Percentiles rank a stretch among this genome's conserved stretches.
phyloP scores from a whole-genome alignment of 441 rosid genomes.

The Populus trichocarpa region DNA sequence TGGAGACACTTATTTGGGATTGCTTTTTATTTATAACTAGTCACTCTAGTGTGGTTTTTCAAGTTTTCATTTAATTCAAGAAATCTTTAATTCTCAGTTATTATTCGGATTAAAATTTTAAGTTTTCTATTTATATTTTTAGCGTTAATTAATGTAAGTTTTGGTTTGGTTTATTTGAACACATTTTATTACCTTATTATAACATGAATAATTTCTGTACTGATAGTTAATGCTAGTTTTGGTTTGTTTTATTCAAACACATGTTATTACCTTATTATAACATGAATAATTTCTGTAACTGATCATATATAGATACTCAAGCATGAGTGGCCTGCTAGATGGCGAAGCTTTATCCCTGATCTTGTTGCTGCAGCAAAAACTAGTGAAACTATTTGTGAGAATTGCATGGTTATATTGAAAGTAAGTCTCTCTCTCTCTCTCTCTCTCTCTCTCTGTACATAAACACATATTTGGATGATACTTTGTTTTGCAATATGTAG shows the following conservation, averaged over 20 bases:
- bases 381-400: constrained; percentile 98
- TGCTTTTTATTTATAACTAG: neutral
- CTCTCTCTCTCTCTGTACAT: neutral
- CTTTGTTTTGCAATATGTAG: neutral
- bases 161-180: neutral
- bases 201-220: neutral
- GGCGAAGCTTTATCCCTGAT: constrained; percentile 99
- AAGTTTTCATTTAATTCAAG: neutral
- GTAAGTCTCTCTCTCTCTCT: constrained; percentile 34
- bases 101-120: neutral
- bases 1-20: neutral
- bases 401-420: constrained; percentile 98
- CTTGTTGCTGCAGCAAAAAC: constrained; percentile 99
- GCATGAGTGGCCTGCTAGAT: constrained; percentile 99
- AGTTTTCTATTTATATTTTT: neutral
- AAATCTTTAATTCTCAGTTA: neutral
- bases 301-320: constrained; percentile 63
- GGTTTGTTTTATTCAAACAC: too few species aligned
- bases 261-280: too few species aligned
- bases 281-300: too few species aligned
- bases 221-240: neutral
- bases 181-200: neutral
- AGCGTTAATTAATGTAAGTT: neutral
- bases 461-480: neutral
- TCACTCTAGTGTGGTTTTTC: neutral